Conservation (phyloP, 2,329 filamentous ascomycete species). For the Tympanopsis confertula region DNA sequence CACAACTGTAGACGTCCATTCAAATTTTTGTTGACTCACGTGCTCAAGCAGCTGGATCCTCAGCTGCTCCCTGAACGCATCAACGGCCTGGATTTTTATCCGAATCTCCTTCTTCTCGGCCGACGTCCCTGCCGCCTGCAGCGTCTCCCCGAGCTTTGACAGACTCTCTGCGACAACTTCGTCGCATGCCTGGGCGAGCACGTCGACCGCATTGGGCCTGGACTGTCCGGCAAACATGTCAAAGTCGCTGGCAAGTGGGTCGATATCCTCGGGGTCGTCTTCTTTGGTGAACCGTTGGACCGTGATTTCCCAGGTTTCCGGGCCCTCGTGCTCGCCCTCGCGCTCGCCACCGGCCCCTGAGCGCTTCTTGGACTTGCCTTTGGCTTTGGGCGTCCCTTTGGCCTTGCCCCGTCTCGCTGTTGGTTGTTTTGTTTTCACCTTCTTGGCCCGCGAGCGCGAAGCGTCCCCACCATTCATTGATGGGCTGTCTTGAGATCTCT, state of each 20-base stretch:
- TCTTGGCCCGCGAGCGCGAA: too few species aligned
- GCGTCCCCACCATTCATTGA: too few species aligned
- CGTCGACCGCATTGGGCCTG: conserved; percentile 45
- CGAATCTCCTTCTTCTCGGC: conserved; percentile 38
- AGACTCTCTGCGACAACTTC: conserved; percentile 43
- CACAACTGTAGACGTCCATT: neutral
- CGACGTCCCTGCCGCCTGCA: conserved; percentile 26
- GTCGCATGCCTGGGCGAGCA: conserved; percentile 48
- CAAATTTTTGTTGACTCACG: conserved; percentile 25
- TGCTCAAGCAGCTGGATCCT: conserved; percentile 43
- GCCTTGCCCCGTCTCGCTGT: too few species aligned
- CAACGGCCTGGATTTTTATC: conserved; percentile 42
- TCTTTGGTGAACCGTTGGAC: conserved; percentile 20
- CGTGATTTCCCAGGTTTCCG: neutral
- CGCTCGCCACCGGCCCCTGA: neutral
- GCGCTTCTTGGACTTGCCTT: neutral
- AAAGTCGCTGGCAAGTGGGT: conserved; percentile 32
- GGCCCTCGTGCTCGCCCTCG: neutral
- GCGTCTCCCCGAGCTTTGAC: conserved; percentile 30
- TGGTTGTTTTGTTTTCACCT: too few species aligned
- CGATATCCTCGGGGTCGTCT: conserved; percentile 28
- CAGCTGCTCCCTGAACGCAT: conserved; percentile 46
- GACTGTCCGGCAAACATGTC: too few species aligned
- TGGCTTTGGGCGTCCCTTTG: neutral
- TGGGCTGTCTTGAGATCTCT: too few species aligned